Conservation (phyloP, 345 rosid genomes). For the Aegle marmelos region DNA sequence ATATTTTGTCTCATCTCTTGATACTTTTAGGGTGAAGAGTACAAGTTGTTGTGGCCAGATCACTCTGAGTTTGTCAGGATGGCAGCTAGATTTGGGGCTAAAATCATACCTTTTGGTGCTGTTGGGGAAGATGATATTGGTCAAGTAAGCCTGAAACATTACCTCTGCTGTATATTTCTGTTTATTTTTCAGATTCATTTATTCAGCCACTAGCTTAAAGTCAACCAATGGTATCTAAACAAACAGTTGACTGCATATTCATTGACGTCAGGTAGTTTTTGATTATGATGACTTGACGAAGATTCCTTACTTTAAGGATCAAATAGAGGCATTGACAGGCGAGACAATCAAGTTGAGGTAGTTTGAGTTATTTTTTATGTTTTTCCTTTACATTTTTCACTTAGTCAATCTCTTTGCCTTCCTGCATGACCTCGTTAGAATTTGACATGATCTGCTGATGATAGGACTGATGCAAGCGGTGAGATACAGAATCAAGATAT, state of each 20-base stretch:
- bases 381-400: background rate
- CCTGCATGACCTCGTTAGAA: background rate
- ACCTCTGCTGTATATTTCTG: background rate
- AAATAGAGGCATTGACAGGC: background rate
- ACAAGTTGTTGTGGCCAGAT: conserved; percentile 80
- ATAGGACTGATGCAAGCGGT: conserved; percentile 19
- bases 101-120: conserved; percentile 66
- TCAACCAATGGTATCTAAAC: background rate
- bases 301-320: conserved; percentile 23
- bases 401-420: background rate
- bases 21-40: conserved; percentile 61
- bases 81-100: conserved; percentile 82
- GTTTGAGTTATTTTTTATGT: background rate
- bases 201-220: background rate
- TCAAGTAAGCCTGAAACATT: conserved; percentile 42
- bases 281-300: conserved; percentile 34
- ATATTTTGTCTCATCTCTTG: background rate
- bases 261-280: conserved; percentile 32
- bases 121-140: conserved; percentile 80
- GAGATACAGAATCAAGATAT: conserved; percentile 23
- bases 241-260: background rate
- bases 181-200: background rate
- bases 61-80: conserved; percentile 73
- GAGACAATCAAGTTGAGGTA: conserved; percentile 24
- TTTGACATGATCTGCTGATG: background rate